Base-by-base conservation (phyloP, 352 stramenopile genomes). In the Thalassiosira gravida region DNA sequence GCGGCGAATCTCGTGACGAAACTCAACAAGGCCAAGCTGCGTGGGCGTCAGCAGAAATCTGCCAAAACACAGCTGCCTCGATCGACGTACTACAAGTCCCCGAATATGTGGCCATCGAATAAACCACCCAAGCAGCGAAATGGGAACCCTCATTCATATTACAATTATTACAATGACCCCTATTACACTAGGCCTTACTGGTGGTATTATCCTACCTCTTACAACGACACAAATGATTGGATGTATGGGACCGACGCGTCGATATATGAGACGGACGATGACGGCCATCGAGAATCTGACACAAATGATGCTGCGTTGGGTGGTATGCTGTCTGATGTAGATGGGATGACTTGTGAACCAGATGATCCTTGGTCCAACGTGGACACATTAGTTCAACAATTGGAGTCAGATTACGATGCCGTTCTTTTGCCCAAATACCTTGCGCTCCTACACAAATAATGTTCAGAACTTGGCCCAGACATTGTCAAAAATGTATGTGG, bases 41-140 rank as follows among this genome's bases (percentile, higher is more conserved):
- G 66, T 24, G 66, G 66, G 2, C 50, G 66, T 27, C 20, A 74
- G 46, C 18, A 67, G 32, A 74, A 74, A 67, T 74, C 66, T 44
- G 55, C 32, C 32, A 74, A 74, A 55, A 49, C 32, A 9, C 66
- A 74, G 50, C 7, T 74, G 13, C 66, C 66, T 25, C 18, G 66
- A 18, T 74, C 66, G 3, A 16, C n/a, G 22, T 74, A 74, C 29
- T 74, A 74, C 30, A 64, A 67, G 37, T 24, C 46, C 5, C 6
- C 6, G 5, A 63, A 71, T 42, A 74, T 74, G 11, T 74, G 66
- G 66, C 66, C 66, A 11, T 65, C 66, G 8, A 42, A 20, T 27
- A 49, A 56, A 57, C 16, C 6, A 30, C 35, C n/a, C 39, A 30
- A 9, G 3, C 7, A 39, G 7, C 35, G 42, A 63, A 20, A 7